Base-by-base conservation (phyloP, 257 asterid genomes). In the Primulina huaijiensis region DNA sequence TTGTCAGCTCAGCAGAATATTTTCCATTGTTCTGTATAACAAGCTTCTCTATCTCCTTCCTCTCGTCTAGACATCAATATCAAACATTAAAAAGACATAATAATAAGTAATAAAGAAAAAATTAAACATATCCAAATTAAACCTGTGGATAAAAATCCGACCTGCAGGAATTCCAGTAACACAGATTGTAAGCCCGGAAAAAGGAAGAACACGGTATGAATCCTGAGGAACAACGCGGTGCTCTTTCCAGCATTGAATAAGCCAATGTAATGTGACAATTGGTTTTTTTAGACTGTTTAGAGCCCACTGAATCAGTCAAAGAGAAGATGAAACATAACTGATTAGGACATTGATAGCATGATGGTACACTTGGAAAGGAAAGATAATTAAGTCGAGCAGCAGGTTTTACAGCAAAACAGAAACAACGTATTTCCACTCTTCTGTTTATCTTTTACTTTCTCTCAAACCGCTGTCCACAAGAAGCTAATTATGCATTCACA, bases 141-240 rank as follows among this genome's bases (percentile, higher is more conserved):
- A 58, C 52, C 52, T 35, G 20, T 35, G 38, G 66, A 38, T 19
- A 31, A 60, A 50, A 74, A 62, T n/a, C 70, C 66, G 81, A 94
- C 99, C 99, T 79, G 86, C 81, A 58, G 89, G 89, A 77, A 89
- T 82, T 69, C 92, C 88, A 81, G 89, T 89, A 76, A 94, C 97
- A 40, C 92, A 87, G 69, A 94, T 82, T 67, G 83, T 84, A 79
- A 94, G 79, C 65, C 99, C 99, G 70, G 85, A 82, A 82, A 94
- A 89, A 70, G 97, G 95, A 77, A 80, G 96, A 86, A 90, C 89
- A 77, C 86, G 84, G 82, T 78, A 94, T 67, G 93, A 76, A 56
- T 94, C 99, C 31, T 86, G 96, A 70, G 99, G 92, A 76, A 91
- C 97, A 72, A 89, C 86, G 65, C 97, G 92, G 78, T 94, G 99